phyloP scores from a whole-genome alignment of 805 yeast genomes.

The Candida ovalis region DNA sequence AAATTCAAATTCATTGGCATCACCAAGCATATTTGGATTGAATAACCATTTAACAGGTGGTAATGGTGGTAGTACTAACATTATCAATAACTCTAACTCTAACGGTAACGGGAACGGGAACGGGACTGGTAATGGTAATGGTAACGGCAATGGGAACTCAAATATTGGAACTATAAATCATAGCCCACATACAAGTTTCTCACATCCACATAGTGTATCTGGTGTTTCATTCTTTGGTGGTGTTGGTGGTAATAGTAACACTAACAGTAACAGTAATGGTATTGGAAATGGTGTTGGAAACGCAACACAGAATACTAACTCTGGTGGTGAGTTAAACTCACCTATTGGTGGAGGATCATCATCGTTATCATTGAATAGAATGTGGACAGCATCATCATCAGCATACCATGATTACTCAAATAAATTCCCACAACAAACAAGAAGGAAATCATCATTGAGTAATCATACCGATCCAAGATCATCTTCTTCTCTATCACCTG shows the following conservation, averaged over 20 bases:
- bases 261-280: too few species aligned
- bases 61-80: too few species aligned
- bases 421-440: background rate
- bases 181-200: background rate
- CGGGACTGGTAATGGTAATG: background rate
- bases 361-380: background rate
- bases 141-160: background rate
- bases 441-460: background rate
- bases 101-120: background rate
- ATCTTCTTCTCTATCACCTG: slow-evolving; percentile 1
- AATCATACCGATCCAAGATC: background rate
- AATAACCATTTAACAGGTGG: too few species aligned
- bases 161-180: background rate
- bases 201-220: background rate
- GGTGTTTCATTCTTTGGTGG: background rate
- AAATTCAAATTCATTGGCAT: background rate
- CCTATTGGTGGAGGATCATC: background rate
- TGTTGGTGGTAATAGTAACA: background rate
- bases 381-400: background rate
- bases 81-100: background rate
- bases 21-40: background rate
- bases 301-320: too few species aligned
- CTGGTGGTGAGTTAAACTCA: background rate
- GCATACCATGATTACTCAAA: background rate
- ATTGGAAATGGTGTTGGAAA: too few species aligned